Evolutionary conservation across 208 protist genomes (phyloP).

Genomic region (Ichthyophonus hoferi): DNA sequence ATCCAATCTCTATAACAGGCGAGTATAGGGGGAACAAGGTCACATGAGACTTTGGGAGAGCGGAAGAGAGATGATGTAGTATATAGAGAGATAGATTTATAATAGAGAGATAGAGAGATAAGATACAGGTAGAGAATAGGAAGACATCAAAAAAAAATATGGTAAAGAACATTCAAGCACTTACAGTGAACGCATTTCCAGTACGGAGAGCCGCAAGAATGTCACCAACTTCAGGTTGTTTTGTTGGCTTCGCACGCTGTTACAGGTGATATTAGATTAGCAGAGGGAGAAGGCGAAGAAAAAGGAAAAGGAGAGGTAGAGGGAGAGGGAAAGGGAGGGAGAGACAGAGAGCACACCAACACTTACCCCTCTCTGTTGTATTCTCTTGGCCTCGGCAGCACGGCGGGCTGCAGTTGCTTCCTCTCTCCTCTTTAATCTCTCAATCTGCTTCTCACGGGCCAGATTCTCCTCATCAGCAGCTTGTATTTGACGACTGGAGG

Average conservation of each 20-base stretch:
- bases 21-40: too few relatives aligned
- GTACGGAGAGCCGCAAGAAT: not conserved
- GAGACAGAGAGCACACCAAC: not conserved
- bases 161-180: too few relatives aligned
- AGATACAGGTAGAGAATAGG: too few relatives aligned
- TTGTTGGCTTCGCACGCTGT: not conserved
- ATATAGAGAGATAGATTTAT: too few relatives aligned
- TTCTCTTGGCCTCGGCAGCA: not conserved
- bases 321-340: not conserved
- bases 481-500: not conserved
- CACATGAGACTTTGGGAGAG: too few relatives aligned
- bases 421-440: not conserved
- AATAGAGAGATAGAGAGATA: too few relatives aligned
- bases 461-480: not conserved
- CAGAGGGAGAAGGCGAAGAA: not conserved
- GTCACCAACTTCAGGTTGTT: not conserved
- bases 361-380: not conserved
- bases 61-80: too few relatives aligned
- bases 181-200: not conserved
- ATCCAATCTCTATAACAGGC: too few relatives aligned
- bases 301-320: not conserved
- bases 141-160: too few relatives aligned
- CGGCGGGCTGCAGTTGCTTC: not conserved
- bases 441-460: not conserved
- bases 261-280: not conserved